These are phyloP conservation scores for Aureobasidium musti DNA, from an alignment of 2,329 filamentous ascomycete genomes.

Conservation along the genomic window DNA sequence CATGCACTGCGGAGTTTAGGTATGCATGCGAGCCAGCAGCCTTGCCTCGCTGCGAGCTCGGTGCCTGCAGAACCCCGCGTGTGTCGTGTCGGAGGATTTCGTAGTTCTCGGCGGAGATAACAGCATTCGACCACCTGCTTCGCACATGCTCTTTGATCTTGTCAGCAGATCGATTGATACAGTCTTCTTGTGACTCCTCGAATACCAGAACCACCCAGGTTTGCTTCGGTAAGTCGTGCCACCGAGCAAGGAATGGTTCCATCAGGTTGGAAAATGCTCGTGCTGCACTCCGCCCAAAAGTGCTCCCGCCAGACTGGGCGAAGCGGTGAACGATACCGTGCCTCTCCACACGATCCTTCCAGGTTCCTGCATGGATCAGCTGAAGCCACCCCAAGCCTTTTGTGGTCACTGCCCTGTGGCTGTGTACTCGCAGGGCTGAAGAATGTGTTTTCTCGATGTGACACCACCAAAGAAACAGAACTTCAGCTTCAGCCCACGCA, in stretches of 20 bases:
- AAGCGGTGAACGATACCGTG: neutral
- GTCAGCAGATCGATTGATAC: neutral
- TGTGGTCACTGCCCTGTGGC: neutral
- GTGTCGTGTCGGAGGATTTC: slow-evolving; percentile 10
- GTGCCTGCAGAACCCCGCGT: neutral
- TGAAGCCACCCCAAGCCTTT: neutral
- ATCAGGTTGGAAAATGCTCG: neutral
- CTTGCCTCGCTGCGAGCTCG: neutral
- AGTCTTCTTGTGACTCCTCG: neutral
- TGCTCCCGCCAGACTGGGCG: neutral
- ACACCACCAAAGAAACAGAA: neutral
- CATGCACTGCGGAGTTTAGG: neutral
- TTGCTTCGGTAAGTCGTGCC: neutral
- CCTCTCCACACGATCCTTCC: neutral
- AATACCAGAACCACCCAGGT: neutral
- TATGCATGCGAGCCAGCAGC: slow-evolving; percentile 8
- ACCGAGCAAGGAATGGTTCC: neutral
- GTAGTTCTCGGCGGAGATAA: neutral
- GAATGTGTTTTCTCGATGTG: neutral
- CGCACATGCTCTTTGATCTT: neutral
- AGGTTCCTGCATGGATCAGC: slow-evolving; percentile 4
- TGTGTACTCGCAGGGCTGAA: neutral
- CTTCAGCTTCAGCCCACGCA: too few species aligned
- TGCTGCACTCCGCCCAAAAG: too few species aligned
- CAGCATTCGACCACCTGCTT: neutral